Evolutionary conservation across 352 stramenopile genomes (phyloP), one percentile per base, ranked within the genome.

Genomic region (Pythium dissotocum): DNA sequence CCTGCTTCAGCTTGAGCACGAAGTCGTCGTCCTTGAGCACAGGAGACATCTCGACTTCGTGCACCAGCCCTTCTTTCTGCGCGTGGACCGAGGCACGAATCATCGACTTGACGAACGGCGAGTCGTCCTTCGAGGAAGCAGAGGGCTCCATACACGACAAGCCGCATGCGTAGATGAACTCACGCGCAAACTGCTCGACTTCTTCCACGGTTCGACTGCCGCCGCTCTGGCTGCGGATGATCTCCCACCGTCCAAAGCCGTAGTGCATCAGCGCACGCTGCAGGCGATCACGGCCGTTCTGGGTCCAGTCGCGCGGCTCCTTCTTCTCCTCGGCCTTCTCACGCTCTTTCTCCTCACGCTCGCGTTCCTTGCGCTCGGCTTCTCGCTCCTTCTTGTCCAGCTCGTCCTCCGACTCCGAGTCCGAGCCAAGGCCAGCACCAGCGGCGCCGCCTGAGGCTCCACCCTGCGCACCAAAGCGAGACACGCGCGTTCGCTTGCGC

Each of bases 11-110:
- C 68, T 95, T 95, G 8, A 90, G 66, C 49, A 95, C 80, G 56
- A 96, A 96, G 36, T 96, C 88, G 28, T 96, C 88, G 72, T 96
- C 88, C 57, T 94, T 91, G 2, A 96, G 61, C 26, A 96, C 88
- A 4, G 80, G 10, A 8, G 88, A 79, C 56, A 94, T 65, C 33
- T 88, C 78, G 56, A 91, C 82, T 71, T 93, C 82, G 52, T 95
- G 78, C 55, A 94, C 86, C 4, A 94, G 69, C 36, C 77, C 78
- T 53, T 94, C 82, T 35, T 82, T 78, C 57, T 94, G 87, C 32
- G 87, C 87, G 18, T 78, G 71, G 12, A 78, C 61, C 5, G 85
- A 80, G 21, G 87, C 83, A 13, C 80, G 80, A 52, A 96, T 92
- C 9, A 89, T 71, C 3, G 85, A 85, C 65, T 94, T 94, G 51